phyloP scores from a whole-genome alignment of 1,284 basidiomycete genomes.

The Austropuccinia psidii region DNA sequence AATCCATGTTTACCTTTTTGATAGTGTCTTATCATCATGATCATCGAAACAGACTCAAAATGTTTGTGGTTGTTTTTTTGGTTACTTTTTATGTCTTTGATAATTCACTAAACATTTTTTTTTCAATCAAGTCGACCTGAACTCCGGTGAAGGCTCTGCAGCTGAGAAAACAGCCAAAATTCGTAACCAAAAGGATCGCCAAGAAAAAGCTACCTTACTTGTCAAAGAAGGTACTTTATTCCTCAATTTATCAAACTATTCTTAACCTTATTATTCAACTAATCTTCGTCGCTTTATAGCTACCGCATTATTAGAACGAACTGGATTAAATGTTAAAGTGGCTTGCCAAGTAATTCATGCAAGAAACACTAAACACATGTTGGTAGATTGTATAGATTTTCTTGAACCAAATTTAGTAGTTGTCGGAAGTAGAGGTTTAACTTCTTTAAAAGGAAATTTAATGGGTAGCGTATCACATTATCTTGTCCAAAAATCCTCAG shows the following conservation, averaged over 20 bases:
- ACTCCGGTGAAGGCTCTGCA: background rate
- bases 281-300: background rate
- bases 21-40: constrained; percentile 29
- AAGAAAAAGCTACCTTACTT: constrained; percentile 24
- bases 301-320: constrained; percentile 28
- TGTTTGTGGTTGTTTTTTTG: background rate
- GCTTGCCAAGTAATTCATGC: constrained; percentile 33
- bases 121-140: constrained; percentile 12
- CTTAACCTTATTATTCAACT: background rate
- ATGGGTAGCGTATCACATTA: constrained; percentile 34
- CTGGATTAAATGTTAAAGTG: constrained; percentile 19
- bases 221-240: constrained; percentile 19
- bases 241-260: too few relatives aligned
- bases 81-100: background rate
- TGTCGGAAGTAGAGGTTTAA: constrained; percentile 21
- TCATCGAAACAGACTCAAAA: constrained; percentile 36
- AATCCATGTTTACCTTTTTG: background rate
- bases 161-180: constrained; percentile 12
- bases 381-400: constrained; percentile 33
- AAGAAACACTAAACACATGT: constrained; percentile 13
- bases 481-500: constrained; percentile 31
- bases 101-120: background rate
- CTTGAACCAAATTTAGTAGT: constrained; percentile 30
- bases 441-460: constrained; percentile 14
- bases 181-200: constrained; percentile 31